Base-by-base conservation (phyloP, 208 protist species). In the Leishmania guyanensis region DNA sequence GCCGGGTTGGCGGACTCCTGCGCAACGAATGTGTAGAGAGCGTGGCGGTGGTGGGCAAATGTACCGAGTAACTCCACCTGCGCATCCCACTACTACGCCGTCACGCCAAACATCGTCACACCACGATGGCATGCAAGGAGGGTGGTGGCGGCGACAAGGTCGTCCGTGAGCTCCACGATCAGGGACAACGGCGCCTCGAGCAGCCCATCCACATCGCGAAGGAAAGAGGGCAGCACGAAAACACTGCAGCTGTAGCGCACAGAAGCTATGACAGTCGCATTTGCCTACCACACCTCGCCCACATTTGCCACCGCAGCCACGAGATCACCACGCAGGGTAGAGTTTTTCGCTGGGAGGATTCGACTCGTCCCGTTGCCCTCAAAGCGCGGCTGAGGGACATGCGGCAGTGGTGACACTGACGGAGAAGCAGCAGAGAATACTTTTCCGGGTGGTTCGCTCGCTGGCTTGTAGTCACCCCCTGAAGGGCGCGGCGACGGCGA, bases 11-110 rank as follows among this genome's bases (percentile, higher is more conserved):
- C 48, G 29, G 77, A 69, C 71, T 87, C 86, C 17, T 70, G 60
- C 3, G 91, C 72, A 39, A 88, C 56, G 76, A 96, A 94, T 36
- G 95, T 53, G 81, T 96, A 96, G 5, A 96, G 70, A 5, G 87
- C 78, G 75, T 91, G 86, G n/a, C 56, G 66, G 5, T 90, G 91
- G 77, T 96, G 93, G 46, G 46, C 75, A 60, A 90, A 96, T 16
- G 58, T 33, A 22, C 82, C 77, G 43, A 96, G 86, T 46, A 88
- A 81, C 48, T 87, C 75, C 33, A 88, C 77, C 51, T 81, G 71
- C 39, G 76, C 79, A 29, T 84, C 74, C 79, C 70, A 88, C 75
- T 73, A 75, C 54, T 77, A 68, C 33, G 70, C 70, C 54, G 77
- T 89, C 58, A 96, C 90, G n/a, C 86, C 90, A 48, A 92, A 77